Percentiles rank a stretch among this genome's conserved stretches.
Conservation (phyloP, 805 yeast genomes). For the Yarrowia alimentaria region DNA sequence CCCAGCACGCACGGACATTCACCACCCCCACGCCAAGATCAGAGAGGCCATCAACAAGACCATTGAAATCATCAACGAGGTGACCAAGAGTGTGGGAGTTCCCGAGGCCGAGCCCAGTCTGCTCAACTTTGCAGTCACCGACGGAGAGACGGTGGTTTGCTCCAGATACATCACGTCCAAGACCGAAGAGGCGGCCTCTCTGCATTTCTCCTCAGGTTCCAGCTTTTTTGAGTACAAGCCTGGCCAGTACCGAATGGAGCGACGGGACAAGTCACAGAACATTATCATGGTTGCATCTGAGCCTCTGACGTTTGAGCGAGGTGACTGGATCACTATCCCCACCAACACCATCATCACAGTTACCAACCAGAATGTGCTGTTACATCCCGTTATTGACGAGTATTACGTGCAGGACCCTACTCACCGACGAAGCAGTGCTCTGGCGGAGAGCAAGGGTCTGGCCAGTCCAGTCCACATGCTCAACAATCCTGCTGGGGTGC, state of each 20-base stretch:
- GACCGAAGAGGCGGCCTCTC: conserved; percentile 93
- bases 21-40: conserved; percentile 48
- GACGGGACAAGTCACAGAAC: conserved; percentile 87
- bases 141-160: conserved; percentile 82
- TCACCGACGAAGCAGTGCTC: conserved; percentile 66
- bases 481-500: conserved; percentile 47
- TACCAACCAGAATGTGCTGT: conserved; percentile 76
- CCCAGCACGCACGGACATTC: conserved; percentile 57
- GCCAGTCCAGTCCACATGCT: conserved; percentile 82
- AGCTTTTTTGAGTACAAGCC: conserved; percentile 86
- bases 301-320: conserved; percentile 93
- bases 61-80: conserved; percentile 68
- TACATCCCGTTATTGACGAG: conserved; percentile 90
- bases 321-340: conserved; percentile 97
- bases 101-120: conserved; percentile 67
- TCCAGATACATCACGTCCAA: conserved; percentile 84
- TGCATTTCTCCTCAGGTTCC: conserved; percentile 93
- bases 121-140: conserved; percentile 91
- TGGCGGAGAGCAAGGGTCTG: conserved; percentile 88
- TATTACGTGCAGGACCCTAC: conserved; percentile 73
- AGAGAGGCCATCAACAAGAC: conserved; percentile 71
- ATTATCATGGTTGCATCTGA: conserved; percentile 97
- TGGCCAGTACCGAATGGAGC: conserved; percentile 91
- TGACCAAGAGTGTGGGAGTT: conserved; percentile 64
- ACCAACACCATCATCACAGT: conserved; percentile 84